phyloP scores from a whole-genome alignment of 371 early-diverging fungal genomes.

The Phascolomyces articulosus region DNA sequence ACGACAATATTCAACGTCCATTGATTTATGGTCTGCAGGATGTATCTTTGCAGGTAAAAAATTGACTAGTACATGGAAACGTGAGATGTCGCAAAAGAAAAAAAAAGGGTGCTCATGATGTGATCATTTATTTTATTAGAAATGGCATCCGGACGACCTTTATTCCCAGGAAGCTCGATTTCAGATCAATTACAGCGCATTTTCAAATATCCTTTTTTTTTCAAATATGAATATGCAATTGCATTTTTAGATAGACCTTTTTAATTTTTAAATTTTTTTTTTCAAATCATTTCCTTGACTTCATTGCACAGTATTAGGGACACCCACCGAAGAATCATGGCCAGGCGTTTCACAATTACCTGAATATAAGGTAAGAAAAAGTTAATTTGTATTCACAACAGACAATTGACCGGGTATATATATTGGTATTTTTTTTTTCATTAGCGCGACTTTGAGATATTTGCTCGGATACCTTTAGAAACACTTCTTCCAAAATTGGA shows the following conservation, averaged over 20 bases:
- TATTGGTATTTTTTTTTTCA: not conserved
- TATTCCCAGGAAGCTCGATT: constrained; percentile 95
- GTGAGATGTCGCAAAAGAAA: too few relatives aligned
- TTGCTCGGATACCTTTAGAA: constrained; percentile 67
- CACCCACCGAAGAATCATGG: constrained; percentile 92
- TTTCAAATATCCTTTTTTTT: constrained; percentile 67
- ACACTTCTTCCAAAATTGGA: constrained; percentile 84
- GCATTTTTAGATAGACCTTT: too few relatives aligned
- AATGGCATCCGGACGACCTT: constrained; percentile 90
- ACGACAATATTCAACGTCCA: constrained; percentile 95
- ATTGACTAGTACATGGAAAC: too few relatives aligned
- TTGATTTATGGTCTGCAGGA: constrained; percentile 99
- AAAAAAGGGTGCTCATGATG: not conserved
- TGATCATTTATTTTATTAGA: constrained; percentile 36
- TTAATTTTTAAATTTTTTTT: not conserved
- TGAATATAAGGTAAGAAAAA: constrained; percentile 70
- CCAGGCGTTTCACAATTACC: constrained; percentile 90
- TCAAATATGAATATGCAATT: too few relatives aligned
- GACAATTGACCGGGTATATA: constrained; percentile 30
- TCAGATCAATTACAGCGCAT: constrained; percentile 89
- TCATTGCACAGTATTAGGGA: constrained; percentile 72
- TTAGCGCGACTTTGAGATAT: constrained; percentile 75
- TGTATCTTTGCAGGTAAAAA: constrained; percentile 91
- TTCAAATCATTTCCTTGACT: constrained; percentile 18
- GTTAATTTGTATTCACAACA: too few relatives aligned